Base-by-base conservation (phyloP, 139 green algal species). In the Ostreobium quekettii region DNA sequence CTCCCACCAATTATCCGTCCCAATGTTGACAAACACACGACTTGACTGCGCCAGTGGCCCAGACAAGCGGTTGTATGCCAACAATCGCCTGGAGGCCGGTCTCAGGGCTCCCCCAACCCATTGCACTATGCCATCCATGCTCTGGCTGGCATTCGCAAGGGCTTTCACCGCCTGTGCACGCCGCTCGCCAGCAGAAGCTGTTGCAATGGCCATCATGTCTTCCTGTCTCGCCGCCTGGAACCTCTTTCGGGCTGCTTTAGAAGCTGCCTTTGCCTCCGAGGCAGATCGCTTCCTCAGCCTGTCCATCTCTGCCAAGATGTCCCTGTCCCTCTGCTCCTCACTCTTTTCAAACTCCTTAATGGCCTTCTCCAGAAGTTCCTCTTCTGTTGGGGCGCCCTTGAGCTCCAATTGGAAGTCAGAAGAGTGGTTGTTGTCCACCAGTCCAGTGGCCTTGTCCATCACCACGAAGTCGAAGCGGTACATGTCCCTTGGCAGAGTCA, bases 391-490 rank as follows among this genome's bases (percentile, higher is more conserved):
- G 0, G 78, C 83, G 4, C 72, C 79, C 4, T 67, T 48, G 49
- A 95, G 78, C 24, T 47, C 31, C 48, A 95, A 39, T 32, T 47
- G n/a, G 56, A 85, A 93, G 74, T 95, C 83, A 58, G 70, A 65
- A 29, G 60, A 63, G 2, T 66, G 49, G 72, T 93, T 93, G 86
- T 93, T 93, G 67, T 95, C 85, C 26, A 89, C 77, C 1, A 70
- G 66, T 1, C 73, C 74, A 24, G 72, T 80, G 36, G 30, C 37
- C 28, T 39, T 65, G 73, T 93, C 88, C 47, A 79, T 73, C 2
- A 95, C 38, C 31, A 96, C 90, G 78, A 84, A 96, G 71, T 92
- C 85, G 2, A 90, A 62, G 4, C 73, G 67, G 73, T 89, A 95
- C 0, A 89, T 53, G 8, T 89, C 75, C 11, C 71, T 22, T 0